Evolutionary conservation across 2,329 filamentous ascomycete genomes (phyloP).

Genomic region (Keithomyces neogunnii): DNA sequence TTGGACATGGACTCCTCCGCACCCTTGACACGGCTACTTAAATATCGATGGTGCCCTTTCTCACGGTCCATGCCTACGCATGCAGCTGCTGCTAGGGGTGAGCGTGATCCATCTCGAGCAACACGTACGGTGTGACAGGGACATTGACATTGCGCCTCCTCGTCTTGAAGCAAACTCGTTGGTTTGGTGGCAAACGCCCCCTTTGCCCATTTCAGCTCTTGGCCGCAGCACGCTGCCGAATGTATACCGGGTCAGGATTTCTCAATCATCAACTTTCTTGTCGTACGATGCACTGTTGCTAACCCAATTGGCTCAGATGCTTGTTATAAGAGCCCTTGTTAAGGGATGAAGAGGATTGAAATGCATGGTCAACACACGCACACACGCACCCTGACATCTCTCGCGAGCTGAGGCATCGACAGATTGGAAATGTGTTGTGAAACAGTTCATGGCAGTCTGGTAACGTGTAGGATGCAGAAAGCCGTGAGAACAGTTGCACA

Average conservation of each 20-base stretch:
- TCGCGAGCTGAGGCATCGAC: neutral
- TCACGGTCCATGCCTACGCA: neutral
- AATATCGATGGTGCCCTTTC: neutral
- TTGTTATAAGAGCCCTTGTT: neutral
- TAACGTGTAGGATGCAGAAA: neutral
- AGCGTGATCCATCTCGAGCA: neutral
- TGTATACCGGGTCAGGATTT: neutral
- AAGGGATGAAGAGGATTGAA: too few species aligned
- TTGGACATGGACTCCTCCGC: neutral
- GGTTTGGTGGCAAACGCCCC: neutral
- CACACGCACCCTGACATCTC: too few species aligned
- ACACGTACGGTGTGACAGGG: slow-evolving; percentile 1
- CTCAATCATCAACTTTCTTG: neutral
- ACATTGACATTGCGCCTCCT: neutral
- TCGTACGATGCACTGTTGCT: neutral
- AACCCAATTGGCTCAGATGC: neutral
- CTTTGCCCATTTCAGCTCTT: neutral
- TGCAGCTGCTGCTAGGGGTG: neutral
- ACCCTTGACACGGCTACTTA: neutral
- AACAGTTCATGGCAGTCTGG: neutral
- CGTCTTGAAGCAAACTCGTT: neutral
- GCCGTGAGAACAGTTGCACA: neutral
- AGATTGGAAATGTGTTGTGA: neutral
- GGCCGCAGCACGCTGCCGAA: neutral
- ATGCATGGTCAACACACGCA: too few species aligned